Conservation (phyloP, 2,329 filamentous ascomycete genomes). For the Ilyonectria mors-panacis region DNA sequence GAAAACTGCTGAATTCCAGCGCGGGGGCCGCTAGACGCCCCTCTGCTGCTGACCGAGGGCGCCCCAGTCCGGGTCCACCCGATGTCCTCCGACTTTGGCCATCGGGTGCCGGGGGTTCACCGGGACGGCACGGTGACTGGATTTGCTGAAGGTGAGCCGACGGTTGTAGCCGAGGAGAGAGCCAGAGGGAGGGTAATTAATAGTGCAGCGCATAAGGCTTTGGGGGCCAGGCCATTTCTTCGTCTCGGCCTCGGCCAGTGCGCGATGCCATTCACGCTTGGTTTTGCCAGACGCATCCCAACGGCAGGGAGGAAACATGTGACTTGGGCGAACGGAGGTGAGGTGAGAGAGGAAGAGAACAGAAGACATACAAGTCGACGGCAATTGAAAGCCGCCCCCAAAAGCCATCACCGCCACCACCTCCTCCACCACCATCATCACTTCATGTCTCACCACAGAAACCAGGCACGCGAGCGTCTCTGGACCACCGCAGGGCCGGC, state of each 20-base stretch:
- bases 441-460: too few species aligned
- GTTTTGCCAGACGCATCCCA: background rate
- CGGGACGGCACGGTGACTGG: background rate
- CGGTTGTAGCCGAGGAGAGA: background rate
- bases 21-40: slow-evolving; percentile 15
- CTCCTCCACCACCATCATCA: too few species aligned
- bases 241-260: too few species aligned
- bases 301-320: background rate
- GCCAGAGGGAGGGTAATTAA: background rate
- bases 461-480: too few species aligned
- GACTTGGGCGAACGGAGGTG: background rate
- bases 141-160: background rate
- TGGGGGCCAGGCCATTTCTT: background rate
- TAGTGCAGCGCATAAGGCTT: background rate
- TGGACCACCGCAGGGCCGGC: too few species aligned
- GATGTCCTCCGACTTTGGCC: slow-evolving; percentile 24
- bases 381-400: too few species aligned
- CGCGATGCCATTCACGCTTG: too few species aligned
- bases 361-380: background rate
- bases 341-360: background rate
- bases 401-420: too few species aligned
- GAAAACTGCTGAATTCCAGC: slow-evolving; percentile 22
- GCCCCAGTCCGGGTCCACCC: slow-evolving; percentile 26
- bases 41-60: slow-evolving; percentile 16
- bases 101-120: slow-evolving; percentile 3